Evolutionary conservation across 805 yeast species (phyloP).

Genomic region (Wickerhamomyces xylosicus): DNA sequence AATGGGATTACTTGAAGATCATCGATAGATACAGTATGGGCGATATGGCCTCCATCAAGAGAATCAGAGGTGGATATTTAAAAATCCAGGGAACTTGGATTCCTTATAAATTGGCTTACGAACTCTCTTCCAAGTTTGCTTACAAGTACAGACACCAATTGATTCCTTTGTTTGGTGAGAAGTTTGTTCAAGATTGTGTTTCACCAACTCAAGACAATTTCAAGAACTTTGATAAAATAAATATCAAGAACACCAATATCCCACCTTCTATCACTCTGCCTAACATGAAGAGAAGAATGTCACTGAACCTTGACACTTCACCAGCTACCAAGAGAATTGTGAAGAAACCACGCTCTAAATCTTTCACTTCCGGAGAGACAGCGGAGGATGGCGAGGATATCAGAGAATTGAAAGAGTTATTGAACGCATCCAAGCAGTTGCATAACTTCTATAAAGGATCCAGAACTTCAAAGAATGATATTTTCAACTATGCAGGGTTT

Average conservation of each 20-base stretch:
- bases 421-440: slow-evolving; percentile 20
- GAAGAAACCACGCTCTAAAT: slow-evolving; percentile 14
- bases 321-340: neutral
- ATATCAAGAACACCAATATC: slow-evolving; percentile 6
- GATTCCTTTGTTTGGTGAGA: slow-evolving; percentile 70
- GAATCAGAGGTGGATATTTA: slow-evolving; percentile 84
- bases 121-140: slow-evolving; percentile 66
- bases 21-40: slow-evolving; percentile 21
- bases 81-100: slow-evolving; percentile 95
- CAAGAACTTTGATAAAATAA: slow-evolving; percentile 15
- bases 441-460: slow-evolving; percentile 10
- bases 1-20: slow-evolving; percentile 26
- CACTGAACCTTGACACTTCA: neutral
- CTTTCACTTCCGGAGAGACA: slow-evolving; percentile 11
- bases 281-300: neutral
- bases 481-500: slow-evolving; percentile 20
- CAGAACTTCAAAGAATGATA: neutral
- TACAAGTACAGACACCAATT: slow-evolving; percentile 66
- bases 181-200: slow-evolving; percentile 34
- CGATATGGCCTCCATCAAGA: slow-evolving; percentile 52
- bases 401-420: slow-evolving; percentile 16
- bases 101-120: slow-evolving; percentile 57
- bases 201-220: slow-evolving; percentile 14
- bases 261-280: neutral
- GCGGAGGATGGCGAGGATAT: slow-evolving; percentile 5